A percentile compares a stretch with the other conserved stretches of the same genome.
Conservation (phyloP, 2,329 filamentous ascomycete species). For the Apiospora malaysiana region DNA sequence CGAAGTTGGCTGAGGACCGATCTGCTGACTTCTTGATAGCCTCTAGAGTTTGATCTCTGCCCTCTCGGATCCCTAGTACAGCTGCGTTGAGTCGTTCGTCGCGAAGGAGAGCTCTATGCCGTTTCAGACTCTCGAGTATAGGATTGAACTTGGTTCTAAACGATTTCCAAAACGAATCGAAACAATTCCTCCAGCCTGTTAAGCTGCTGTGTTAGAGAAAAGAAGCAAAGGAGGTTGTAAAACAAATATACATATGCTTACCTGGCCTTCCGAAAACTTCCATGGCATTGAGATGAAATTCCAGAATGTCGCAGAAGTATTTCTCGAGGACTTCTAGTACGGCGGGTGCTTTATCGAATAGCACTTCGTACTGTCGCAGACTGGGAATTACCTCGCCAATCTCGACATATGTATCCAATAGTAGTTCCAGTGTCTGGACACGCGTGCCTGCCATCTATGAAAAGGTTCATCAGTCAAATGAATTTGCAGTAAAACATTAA, state of each 20-base stretch:
- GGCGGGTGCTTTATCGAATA: slow-evolving; percentile 25
- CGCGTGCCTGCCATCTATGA: slow-evolving; percentile 23
- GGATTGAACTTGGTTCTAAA: slow-evolving; percentile 28
- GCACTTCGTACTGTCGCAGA: slow-evolving; percentile 29
- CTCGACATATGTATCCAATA: slow-evolving; percentile 32
- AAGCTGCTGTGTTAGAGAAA: neutral
- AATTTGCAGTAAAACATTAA: neutral
- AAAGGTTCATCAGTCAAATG: neutral
- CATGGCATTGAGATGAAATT: slow-evolving; percentile 31
- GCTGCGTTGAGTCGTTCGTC: slow-evolving; percentile 28
- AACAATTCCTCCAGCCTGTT: slow-evolving; percentile 26
- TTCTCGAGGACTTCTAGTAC: slow-evolving; percentile 28
- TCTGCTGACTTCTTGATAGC: neutral
- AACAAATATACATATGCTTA: too few relatives aligned
- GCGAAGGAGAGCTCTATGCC: slow-evolving; percentile 27
- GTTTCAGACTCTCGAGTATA: slow-evolving; percentile 31
- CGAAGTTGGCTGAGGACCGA: neutral
- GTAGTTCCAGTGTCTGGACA: slow-evolving; percentile 28
- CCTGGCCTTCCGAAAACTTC: slow-evolving; percentile 29
- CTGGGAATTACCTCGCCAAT: slow-evolving; percentile 32
- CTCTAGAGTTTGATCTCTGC: neutral
- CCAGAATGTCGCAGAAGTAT: slow-evolving; percentile 32
- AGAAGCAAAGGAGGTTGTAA: too few relatives aligned
- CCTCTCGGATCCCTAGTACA: slow-evolving; percentile 23
- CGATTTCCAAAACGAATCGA: slow-evolving; percentile 29